Conservation (phyloP, 2,329 filamentous ascomycete genomes). For the Phoma herbarum region DNA sequence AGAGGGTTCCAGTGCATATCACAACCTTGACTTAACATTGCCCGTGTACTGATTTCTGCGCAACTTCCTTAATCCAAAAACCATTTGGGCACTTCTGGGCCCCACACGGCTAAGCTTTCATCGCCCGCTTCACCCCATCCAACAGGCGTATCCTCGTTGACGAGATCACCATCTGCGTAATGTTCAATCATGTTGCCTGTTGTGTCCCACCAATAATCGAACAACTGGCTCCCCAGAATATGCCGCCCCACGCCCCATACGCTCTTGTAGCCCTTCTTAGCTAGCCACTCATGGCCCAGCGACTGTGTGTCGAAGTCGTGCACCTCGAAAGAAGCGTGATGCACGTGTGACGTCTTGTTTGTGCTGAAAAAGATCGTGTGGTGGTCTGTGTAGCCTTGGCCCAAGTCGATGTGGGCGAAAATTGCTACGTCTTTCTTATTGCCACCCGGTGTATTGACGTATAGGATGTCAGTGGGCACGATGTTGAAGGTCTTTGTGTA, state of each 20-base stretch:
- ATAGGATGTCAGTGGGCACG: conserved; percentile 57
- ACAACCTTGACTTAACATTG: too few relatives aligned
- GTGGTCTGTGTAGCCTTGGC: conserved; percentile 61
- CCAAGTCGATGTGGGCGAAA: conserved; percentile 65
- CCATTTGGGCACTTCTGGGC: conserved; percentile 52
- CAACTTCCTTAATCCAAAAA: conserved; percentile 49
- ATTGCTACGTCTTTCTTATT: conserved; percentile 53
- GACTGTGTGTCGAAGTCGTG: conserved; percentile 75
- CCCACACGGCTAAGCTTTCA: conserved; percentile 55
- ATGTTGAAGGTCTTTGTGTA: conserved; percentile 60
- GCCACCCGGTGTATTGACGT: conserved; percentile 34
- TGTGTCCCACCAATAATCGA: conserved; percentile 76
- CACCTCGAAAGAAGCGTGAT: conserved; percentile 75
- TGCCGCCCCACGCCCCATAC: conserved; percentile 78
- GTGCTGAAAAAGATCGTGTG: conserved; percentile 63
- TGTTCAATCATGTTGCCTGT: conserved; percentile 72
- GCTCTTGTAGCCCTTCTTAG: conserved; percentile 67
- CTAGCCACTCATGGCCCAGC: conserved; percentile 74
- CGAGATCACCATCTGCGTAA: conserved; percentile 74
- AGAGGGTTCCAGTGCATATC: too few relatives aligned
- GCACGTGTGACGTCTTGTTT: conserved; percentile 61
- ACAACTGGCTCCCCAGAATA: conserved; percentile 74
- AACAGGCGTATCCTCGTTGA: conserved; percentile 65
- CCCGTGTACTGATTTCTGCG: too few relatives aligned
- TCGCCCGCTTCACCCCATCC: conserved; percentile 52